Conservation (phyloP, 192 early-diverging fungal species). For the Linnemannia exigua region DNA sequence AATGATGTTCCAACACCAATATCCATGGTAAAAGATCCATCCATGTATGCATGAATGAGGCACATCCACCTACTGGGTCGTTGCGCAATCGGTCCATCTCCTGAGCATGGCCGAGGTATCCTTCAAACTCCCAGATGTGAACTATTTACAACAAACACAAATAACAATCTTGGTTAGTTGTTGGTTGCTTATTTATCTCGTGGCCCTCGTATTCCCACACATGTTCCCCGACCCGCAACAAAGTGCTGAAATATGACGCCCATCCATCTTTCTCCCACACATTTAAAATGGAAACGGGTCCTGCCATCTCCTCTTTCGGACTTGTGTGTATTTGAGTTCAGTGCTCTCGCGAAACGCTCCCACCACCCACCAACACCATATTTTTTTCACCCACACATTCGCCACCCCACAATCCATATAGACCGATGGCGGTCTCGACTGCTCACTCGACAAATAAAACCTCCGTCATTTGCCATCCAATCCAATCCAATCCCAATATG, state of each 20-base stretch:
- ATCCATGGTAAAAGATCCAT: no score
- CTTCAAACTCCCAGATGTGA: slow-evolving; percentile 96
- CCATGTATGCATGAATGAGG: neutral
- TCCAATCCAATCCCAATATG: slow-evolving; percentile 11
- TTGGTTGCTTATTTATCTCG: no score
- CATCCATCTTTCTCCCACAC: neutral
- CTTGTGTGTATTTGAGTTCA: slow-evolving; percentile 24
- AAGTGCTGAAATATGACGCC: neutral
- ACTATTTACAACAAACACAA: slow-evolving; percentile 58
- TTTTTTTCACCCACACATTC: slow-evolving; percentile 3
- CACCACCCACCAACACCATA: neutral
- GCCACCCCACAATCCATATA: neutral
- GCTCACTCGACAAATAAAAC: neutral
- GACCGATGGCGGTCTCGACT: neutral
- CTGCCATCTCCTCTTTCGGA: neutral
- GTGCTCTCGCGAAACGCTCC: slow-evolving; percentile 9
- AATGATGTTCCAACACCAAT: no score
- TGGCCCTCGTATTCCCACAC: neutral
- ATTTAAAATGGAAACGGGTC: neutral
- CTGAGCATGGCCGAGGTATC: slow-evolving; percentile 84
- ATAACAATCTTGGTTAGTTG: slow-evolving; percentile 13
- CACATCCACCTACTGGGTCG: slow-evolving; percentile 66
- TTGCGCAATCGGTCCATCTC: slow-evolving; percentile 70
- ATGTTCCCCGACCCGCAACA: neutral
- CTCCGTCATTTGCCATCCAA: neutral